phyloP scores from a whole-genome alignment of 208 protist genomes.

The Hexamita inflata region DNA sequence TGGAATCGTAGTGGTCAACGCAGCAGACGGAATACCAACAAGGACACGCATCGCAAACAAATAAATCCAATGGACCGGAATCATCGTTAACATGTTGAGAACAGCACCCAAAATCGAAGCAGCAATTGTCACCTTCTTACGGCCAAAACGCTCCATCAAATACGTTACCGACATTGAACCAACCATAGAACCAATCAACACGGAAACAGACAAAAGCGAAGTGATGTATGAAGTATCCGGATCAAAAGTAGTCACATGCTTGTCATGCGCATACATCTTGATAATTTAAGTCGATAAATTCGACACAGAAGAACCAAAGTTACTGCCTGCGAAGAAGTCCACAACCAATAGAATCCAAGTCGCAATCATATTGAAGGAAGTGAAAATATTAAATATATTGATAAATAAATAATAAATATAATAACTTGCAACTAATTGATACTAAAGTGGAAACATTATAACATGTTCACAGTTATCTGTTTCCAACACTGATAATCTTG shows the following conservation, averaged over 20 bases:
- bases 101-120: background rate
- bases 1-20: background rate
- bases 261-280: too few species aligned
- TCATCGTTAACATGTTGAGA: background rate
- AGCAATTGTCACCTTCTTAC: background rate
- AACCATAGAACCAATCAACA: constrained; percentile 1
- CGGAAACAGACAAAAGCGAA: background rate
- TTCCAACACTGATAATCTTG: too few species aligned
- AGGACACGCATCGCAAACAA: constrained; percentile 1
- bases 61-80: background rate
- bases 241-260: background rate
- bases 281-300: too few species aligned
- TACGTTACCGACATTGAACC: background rate
- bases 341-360: too few species aligned
- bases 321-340: too few species aligned
- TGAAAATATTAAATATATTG: too few species aligned
- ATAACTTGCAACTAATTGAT: too few species aligned
- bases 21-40: background rate
- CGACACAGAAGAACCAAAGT: too few species aligned
- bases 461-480: too few species aligned
- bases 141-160: background rate
- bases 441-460: too few species aligned
- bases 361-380: too few species aligned
- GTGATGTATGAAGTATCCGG: background rate
- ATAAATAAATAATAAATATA: too few species aligned